Evolutionary conservation across 1,284 basidiomycete species (phyloP).

Genomic region (Cutaneotrichosporon daszewskae): DNA sequence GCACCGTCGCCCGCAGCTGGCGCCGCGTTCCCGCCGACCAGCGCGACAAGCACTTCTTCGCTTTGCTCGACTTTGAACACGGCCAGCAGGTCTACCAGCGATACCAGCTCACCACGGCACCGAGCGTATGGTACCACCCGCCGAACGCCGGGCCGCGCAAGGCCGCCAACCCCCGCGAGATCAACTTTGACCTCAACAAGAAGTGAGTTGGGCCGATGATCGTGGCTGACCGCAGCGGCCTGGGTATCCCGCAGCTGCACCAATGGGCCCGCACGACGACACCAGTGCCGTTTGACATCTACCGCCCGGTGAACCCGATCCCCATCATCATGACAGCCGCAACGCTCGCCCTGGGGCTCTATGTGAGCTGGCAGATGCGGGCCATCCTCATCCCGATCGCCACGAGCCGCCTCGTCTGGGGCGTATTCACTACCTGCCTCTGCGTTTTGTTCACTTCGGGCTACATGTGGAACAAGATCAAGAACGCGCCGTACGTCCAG

Average conservation of each 20-base stretch:
- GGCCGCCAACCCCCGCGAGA: slow-evolving; percentile 52
- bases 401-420: slow-evolving; percentile 61
- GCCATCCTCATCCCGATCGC: slow-evolving; percentile 59
- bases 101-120: slow-evolving; percentile 65
- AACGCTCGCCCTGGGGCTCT: slow-evolving; percentile 34
- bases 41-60: slow-evolving; percentile 80
- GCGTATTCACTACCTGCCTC: slow-evolving; percentile 56
- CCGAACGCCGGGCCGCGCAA: slow-evolving; percentile 65
- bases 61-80: slow-evolving; percentile 77
- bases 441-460: slow-evolving; percentile 81
- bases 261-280: slow-evolving; percentile 66
- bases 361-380: slow-evolving; percentile 47
- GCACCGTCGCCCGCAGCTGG: slow-evolving; percentile 75
- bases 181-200: slow-evolving; percentile 68
- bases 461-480: slow-evolving; percentile 95
- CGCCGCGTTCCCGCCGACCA: slow-evolving; percentile 54
- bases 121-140: slow-evolving; percentile 71
- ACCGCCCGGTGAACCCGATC: slow-evolving; percentile 43
- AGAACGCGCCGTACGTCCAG: slow-evolving; percentile 68
- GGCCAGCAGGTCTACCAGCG: slow-evolving; percentile 69
- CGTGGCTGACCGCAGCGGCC: slow-evolving; percentile 57
- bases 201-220: slow-evolving; percentile 49
- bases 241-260: slow-evolving; percentile 69
- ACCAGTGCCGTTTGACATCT: slow-evolving; percentile 37
- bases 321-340: slow-evolving; percentile 61